Conservation (phyloP, 495 filamentous ascomycete genomes). For the Podospora didyma region DNA sequence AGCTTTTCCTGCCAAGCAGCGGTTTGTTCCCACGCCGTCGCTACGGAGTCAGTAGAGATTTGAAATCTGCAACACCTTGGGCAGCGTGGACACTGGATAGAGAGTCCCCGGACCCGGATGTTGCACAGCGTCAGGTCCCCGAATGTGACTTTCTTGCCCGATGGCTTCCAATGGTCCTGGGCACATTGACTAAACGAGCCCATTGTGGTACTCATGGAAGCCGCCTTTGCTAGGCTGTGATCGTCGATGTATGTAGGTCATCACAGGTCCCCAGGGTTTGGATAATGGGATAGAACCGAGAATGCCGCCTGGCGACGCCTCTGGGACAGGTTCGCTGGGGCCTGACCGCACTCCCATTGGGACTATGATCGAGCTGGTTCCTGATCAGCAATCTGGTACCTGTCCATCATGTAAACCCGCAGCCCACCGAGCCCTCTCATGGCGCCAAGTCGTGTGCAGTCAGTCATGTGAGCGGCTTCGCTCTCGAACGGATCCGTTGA, state of each 20-base stretch:
- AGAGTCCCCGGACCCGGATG: background rate
- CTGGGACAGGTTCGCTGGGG: background rate
- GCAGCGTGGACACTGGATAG: background rate
- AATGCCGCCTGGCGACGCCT: background rate
- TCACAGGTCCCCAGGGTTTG: background rate
- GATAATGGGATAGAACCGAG: background rate
- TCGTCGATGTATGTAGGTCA: background rate
- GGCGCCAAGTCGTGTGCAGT: background rate
- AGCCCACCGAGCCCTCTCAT: background rate
- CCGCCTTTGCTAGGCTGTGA: slow-evolving; percentile 1
- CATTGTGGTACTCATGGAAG: too few species aligned
- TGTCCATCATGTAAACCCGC: slow-evolving; percentile 9
- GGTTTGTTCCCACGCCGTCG: background rate
- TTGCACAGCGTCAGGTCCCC: slow-evolving; percentile 7
- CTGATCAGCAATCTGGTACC: slow-evolving; percentile 13
- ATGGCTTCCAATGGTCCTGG: background rate
- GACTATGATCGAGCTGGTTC: slow-evolving; percentile 6
- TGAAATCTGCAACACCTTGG: background rate
- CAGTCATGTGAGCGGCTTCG: background rate
- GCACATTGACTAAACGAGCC: background rate
- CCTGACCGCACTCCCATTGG: background rate
- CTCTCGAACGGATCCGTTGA: background rate
- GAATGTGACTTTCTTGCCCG: slow-evolving; percentile 13
- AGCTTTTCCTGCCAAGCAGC: background rate
- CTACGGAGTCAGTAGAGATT: background rate